phyloP scores from a whole-genome alignment of 1,284 basidiomycete species.

The Austroboletus novae-zelandiae region DNA sequence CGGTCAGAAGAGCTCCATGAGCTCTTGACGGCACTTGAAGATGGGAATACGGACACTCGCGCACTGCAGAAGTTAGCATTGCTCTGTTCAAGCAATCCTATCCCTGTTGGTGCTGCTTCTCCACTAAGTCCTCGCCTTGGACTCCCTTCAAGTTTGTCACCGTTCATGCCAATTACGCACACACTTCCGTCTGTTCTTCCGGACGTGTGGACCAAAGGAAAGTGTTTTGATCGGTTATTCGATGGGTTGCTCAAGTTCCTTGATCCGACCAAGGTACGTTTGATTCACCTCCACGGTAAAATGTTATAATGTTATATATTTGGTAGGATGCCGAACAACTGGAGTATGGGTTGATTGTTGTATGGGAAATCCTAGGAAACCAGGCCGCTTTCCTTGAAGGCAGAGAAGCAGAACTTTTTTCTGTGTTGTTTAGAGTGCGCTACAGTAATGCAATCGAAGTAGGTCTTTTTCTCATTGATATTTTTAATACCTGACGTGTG shows the following conservation, averaged over 20 bases:
- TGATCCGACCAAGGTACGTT: conserved; percentile 52
- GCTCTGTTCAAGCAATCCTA: conserved; percentile 59
- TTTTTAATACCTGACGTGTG: conserved; percentile 9
- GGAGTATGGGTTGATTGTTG: conserved; percentile 69
- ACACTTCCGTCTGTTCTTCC: conserved; percentile 44
- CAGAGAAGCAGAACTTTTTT: conserved; percentile 67
- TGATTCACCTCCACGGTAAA: not conserved
- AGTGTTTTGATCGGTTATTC: conserved; percentile 64
- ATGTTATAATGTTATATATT: conserved; percentile 4
- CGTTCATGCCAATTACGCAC: conserved; percentile 39
- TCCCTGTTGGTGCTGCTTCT: conserved; percentile 40
- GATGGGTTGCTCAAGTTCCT: conserved; percentile 59
- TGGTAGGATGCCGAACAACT: conserved; percentile 58
- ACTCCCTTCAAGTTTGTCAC: conserved; percentile 49
- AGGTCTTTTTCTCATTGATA: conserved; percentile 23
- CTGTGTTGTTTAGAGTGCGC: conserved; percentile 57
- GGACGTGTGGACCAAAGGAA: conserved; percentile 66
- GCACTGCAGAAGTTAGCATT: conserved; percentile 60
- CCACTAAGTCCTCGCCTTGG: conserved; percentile 42
- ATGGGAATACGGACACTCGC: conserved; percentile 47
- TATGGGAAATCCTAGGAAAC: conserved; percentile 75
- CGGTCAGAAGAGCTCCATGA: conserved; percentile 48
- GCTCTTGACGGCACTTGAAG: conserved; percentile 52
- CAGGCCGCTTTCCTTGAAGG: conserved; percentile 68
- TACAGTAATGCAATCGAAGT: conserved; percentile 71